These are phyloP conservation scores for Bruguiera sexangula DNA, from an alignment of 345 rosid genomes.

Conservation along the genomic window DNA sequence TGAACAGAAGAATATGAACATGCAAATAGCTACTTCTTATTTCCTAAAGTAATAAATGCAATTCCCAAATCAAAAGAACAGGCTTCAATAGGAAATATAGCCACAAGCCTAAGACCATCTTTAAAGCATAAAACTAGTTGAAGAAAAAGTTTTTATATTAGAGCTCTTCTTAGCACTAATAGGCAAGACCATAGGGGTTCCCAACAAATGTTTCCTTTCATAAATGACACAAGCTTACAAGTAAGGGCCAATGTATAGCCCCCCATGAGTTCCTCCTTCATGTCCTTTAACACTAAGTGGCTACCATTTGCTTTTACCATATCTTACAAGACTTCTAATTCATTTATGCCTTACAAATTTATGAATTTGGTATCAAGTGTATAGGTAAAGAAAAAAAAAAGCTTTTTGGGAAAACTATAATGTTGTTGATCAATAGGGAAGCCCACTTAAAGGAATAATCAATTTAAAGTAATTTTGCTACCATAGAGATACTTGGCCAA, in stretches of 20 bases:
- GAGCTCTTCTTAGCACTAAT: conserved; percentile 87
- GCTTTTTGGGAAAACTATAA: too few species aligned
- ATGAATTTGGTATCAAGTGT: conserved; percentile 1
- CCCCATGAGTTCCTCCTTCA: conserved; percentile 81
- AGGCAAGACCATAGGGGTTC: conserved; percentile 98
- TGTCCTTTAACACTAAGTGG: conserved; percentile 84
- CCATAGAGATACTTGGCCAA: conserved; percentile 75
- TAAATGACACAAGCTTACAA: conserved; percentile 88
- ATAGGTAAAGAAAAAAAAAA: neutral
- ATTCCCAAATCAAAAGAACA: neutral
- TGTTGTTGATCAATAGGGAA: too few species aligned
- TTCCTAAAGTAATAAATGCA: neutral
- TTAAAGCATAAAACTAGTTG: neutral
- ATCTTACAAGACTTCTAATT: conserved; percentile 54
- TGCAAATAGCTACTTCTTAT: neutral
- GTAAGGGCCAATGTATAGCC: conserved; percentile 78
- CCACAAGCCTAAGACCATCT: neutral
- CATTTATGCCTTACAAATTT: conserved; percentile 50
- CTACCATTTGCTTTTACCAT: conserved; percentile 97
- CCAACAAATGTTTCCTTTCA: conserved; percentile 86
- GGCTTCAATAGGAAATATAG: neutral
- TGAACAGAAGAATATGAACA: neutral
- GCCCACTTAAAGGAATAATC: too few species aligned
- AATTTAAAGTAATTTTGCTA: neutral
- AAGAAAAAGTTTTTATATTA: neutral